phyloP scores from a whole-genome alignment of 306 rosid genomes.

The Neltuma alba region DNA sequence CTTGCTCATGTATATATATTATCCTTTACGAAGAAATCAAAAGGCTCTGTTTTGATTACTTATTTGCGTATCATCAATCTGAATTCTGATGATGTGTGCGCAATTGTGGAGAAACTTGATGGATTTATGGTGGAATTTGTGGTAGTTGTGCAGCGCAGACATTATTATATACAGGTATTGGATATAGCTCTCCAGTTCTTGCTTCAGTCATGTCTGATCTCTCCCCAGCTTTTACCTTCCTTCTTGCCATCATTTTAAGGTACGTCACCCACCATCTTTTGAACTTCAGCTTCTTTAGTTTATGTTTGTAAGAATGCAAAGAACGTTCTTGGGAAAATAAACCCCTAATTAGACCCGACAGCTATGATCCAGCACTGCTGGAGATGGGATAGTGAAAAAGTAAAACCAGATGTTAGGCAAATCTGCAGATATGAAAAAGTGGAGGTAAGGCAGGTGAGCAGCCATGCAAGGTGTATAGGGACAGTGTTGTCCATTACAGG shows the following conservation, averaged over 20 bases:
- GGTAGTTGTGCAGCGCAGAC: conserved; percentile 37
- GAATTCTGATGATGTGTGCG: no score
- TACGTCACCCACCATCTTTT: neutral
- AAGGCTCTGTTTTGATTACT: neutral
- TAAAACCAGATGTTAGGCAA: no score
- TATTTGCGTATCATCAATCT: no score
- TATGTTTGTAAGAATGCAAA: no score
- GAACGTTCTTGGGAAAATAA: no score
- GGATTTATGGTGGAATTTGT: neutral
- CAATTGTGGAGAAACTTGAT: no score
- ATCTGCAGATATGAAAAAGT: conserved; percentile 49
- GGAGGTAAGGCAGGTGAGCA: conserved; percentile 38
- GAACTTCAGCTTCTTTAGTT: neutral
- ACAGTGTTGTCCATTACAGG: conserved; percentile 48
- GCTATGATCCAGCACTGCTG: no score
- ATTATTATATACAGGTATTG: conserved; percentile 38
- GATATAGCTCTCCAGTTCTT: conserved; percentile 53
- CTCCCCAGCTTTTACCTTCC: neutral
- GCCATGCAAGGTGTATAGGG: conserved; percentile 48
- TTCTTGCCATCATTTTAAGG: conserved; percentile 46
- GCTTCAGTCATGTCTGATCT: neutral
- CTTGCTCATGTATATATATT: neutral
- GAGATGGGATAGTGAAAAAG: no score
- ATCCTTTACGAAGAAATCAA: neutral
- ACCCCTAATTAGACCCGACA: no score